A percentile compares a stretch with the other conserved stretches of the same genome.
phyloP scores from a whole-genome alignment of 1,284 basidiomycete species.

The Ustilago trichophora region DNA sequence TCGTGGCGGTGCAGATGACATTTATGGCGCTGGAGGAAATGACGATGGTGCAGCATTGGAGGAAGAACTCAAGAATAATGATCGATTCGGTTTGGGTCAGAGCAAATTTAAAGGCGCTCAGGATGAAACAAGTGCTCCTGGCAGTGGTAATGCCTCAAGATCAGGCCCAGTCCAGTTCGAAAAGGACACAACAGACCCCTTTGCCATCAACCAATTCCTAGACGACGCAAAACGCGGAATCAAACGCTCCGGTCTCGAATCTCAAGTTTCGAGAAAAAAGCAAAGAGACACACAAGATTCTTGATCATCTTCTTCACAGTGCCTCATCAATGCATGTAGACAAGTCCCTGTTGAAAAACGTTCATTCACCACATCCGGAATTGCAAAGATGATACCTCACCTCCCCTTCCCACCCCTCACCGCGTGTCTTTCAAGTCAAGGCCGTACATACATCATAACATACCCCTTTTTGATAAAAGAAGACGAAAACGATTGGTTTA shows the following conservation, averaged over 20 bases:
- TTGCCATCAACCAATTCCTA: constrained; percentile 95
- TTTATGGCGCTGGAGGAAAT: constrained; percentile 85
- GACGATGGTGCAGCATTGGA: constrained; percentile 84
- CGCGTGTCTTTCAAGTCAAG: no score
- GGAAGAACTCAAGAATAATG: constrained; percentile 89
- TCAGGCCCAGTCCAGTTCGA: constrained; percentile 96
- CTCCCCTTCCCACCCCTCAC: no score
- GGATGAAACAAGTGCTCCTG: background rate
- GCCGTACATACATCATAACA: no score
- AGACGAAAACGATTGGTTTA: no score
- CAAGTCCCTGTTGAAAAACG: no score
- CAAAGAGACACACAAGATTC: constrained; percentile 2
- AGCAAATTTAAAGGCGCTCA: constrained; percentile 87
- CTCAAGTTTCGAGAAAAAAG: constrained; percentile 13
- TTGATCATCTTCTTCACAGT: no score
- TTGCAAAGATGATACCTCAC: no score
- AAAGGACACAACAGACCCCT: constrained; percentile 95
- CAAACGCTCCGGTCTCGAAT: constrained; percentile 70
- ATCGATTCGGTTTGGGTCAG: constrained; percentile 86
- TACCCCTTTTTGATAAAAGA: no score
- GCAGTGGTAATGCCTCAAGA: background rate
- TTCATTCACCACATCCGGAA: no score
- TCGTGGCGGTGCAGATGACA: constrained; percentile 68
- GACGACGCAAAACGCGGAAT: constrained; percentile 93
- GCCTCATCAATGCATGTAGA: no score